Evolutionary conservation across 1,284 basidiomycete genomes (phyloP).

Genomic region (Cutaneotrichosporon sp.): DNA sequence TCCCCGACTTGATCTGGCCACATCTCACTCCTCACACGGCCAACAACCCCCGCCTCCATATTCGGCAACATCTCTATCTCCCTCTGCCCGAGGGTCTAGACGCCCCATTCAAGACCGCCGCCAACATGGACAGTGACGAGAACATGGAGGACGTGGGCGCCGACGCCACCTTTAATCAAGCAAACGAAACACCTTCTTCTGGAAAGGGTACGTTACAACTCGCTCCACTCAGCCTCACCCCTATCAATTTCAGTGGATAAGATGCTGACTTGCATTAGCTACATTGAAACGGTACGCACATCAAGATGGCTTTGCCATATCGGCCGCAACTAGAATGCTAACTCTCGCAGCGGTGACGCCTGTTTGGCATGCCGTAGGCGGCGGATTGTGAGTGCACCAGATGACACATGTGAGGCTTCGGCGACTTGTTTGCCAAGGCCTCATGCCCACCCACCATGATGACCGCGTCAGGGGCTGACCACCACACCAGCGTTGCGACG

Average conservation of each 20-base stretch:
- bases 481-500: slow-evolving; percentile 24
- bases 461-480: neutral
- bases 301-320: too few species aligned
- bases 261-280: neutral
- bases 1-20: neutral
- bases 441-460: neutral
- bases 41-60: too few species aligned
- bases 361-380: slow-evolving; percentile 30
- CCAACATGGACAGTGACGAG: slow-evolving; percentile 13
- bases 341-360: slow-evolving; percentile 26
- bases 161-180: neutral
- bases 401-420: neutral
- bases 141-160: slow-evolving; percentile 3
- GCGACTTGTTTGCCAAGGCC: neutral
- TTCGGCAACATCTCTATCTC: too few species aligned
- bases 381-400: slow-evolving; percentile 22
- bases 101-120: neutral
- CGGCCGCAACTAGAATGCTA: slow-evolving; percentile 1
- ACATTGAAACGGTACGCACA: slow-evolving; percentile 20
- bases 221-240: neutral
- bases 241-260: too few species aligned
- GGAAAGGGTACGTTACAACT: slow-evolving; percentile 12
- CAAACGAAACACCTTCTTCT: slow-evolving; percentile 6
- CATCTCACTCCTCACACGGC: neutral
- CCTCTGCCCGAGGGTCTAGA: too few species aligned